Base-by-base conservation (phyloP, 2,329 filamentous ascomycete genomes). In the Rhexocercosporidium sp. region DNA sequence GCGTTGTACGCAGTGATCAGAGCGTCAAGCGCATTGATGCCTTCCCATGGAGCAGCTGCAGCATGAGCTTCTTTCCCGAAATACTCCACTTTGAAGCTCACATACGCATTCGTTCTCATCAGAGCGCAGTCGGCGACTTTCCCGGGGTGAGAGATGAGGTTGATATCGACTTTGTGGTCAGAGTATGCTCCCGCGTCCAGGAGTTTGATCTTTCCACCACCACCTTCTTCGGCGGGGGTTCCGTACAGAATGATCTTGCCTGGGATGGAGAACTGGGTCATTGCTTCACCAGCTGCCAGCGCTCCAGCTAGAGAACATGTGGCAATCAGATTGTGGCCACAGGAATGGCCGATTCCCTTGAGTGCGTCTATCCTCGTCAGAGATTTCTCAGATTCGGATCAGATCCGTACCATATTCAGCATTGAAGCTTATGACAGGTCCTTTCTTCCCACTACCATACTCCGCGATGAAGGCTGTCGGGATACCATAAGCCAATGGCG, bases 31-130 rank as follows among this genome's bases (percentile, higher is more conserved):
- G 80, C 79, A 64, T 81, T 82, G 54, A 79, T 70, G 1, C 80
- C 80, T 11, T 76, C 72, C 78, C 78, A 81, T 1, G 80, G 80
- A 49, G 72, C 73, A 14, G 74, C 76, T n/a, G 77, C 79, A 16
- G 80, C 79, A 65, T 81, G 80, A 16, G 79, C 85, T 64, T 83
- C 83, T 60, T 81, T 81, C 1, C 87, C 87, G 1, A 81, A 80
- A 69, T 86, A 88, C 18, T 83, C 82, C 0, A 84, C 84, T 22
- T 80, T 80, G 69, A 87, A 81, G 49, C 79, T 77, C 4, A 77
- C 73, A 70, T 83, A 87, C 5, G 85, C 85, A 3, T 83, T 81
- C 0, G 85, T 88, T 1, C 82, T 80, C 66, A 85, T 82, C 4
- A 86, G 77, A 0, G 84, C 82, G 12, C 78, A 79, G 65, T 86